A percentile compares a stretch with the other conserved stretches of the same genome.
Evolutionary conservation across 768 basidiomycete genomes (phyloP).

Genomic region (Amanita fuliginea): DNA sequence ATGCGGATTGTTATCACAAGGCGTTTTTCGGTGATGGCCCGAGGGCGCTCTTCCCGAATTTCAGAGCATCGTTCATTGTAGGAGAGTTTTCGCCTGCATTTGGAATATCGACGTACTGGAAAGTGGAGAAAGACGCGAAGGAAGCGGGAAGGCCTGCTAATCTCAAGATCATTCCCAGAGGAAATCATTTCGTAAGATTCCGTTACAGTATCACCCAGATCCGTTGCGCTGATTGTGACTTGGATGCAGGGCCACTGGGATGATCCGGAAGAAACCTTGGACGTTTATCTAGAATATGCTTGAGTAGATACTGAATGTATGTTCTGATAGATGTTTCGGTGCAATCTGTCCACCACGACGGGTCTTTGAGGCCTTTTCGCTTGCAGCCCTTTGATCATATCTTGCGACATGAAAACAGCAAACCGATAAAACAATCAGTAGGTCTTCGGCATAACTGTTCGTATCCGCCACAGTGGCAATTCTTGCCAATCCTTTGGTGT

Average conservation of each 20-base stretch:
- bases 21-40: background rate
- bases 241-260: constrained; percentile 1
- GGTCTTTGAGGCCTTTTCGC: too few relatives aligned
- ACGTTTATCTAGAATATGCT: background rate
- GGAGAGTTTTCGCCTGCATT: background rate
- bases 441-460: too few relatives aligned
- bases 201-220: too few relatives aligned
- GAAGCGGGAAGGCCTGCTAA: background rate
- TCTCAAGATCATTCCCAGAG: background rate
- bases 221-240: background rate
- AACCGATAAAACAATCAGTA: too few relatives aligned
- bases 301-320: background rate
- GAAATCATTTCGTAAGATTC: constrained; percentile 3
- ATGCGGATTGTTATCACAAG: background rate
- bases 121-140: background rate
- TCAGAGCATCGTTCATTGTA: background rate
- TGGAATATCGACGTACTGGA: constrained; percentile 1
- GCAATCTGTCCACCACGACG: too few relatives aligned
- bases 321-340: too few relatives aligned
- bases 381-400: too few relatives aligned
- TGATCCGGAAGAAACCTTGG: background rate
- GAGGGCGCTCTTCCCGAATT: background rate
- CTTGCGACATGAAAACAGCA: too few relatives aligned
- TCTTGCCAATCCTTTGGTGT: too few relatives aligned
- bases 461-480: too few relatives aligned